Evolutionary conservation across 257 asterid species (phyloP).

Genomic region (Mitragyna speciosa): DNA sequence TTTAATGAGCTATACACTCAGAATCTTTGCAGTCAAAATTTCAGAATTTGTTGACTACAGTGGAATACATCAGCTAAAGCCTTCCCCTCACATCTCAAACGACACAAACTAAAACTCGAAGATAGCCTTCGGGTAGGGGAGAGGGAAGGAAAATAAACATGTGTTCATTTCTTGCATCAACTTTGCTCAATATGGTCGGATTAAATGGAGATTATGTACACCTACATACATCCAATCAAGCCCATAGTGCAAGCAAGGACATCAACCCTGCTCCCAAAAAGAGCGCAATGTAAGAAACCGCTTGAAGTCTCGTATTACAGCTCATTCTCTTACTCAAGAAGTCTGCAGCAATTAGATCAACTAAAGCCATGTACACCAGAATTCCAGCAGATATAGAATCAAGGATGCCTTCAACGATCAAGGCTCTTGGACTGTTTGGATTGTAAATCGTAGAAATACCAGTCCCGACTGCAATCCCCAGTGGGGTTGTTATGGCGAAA

Average conservation of each 20-base stretch:
- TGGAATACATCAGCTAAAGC: neutral
- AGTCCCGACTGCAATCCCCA: conserved; percentile 71
- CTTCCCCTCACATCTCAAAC: neutral
- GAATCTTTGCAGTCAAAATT: neutral
- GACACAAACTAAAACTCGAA: neutral
- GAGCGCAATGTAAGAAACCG: conserved; percentile 63
- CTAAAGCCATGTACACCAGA: conserved; percentile 87
- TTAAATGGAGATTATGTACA: neutral
- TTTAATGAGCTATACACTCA: neutral
- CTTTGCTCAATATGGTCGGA: too few species aligned
- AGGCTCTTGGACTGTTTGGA: conserved; percentile 71
- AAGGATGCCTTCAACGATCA: conserved; percentile 67
- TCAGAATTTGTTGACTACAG: neutral
- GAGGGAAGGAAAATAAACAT: neutral
- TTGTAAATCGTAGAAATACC: conserved; percentile 64
- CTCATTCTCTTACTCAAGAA: conserved; percentile 95
- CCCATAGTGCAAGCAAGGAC: conserved; percentile 87
- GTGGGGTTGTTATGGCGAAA: conserved; percentile 82
- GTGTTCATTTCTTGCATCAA: too few species aligned
- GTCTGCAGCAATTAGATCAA: conserved; percentile 89
- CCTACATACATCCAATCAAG: conserved; percentile 25
- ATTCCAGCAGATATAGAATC: conserved; percentile 93
- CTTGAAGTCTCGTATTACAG: conserved; percentile 79
- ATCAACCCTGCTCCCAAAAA: conserved; percentile 81
- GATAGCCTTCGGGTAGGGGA: too few species aligned